A percentile compares a stretch with the other conserved stretches of the same genome.
Evolutionary conservation across 148 eudicot species (phyloP).

Genomic region (Suaeda aralocaspica): DNA sequence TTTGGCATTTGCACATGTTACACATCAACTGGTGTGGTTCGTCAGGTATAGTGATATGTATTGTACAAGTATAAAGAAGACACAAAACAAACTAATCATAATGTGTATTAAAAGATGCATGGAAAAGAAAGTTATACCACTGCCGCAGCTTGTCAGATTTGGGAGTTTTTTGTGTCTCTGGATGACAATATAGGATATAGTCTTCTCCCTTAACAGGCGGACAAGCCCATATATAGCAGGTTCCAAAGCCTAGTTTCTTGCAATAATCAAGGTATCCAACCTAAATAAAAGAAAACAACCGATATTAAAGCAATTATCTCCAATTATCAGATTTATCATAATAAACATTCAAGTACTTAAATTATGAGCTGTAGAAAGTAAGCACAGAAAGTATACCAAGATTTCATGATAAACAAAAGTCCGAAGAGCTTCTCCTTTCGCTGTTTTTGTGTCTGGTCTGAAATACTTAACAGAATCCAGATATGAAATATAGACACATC

Average conservation of each 20-base stretch:
- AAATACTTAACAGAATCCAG: constrained; percentile 94
- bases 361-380: not conserved
- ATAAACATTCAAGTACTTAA: not conserved
- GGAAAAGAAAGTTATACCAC: constrained; percentile 46
- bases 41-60: not conserved
- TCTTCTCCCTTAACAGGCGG: constrained; percentile 81
- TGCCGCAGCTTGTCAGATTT: constrained; percentile 62
- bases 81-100: not conserved
- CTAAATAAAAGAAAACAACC: constrained; percentile 32
- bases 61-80: not conserved
- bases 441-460: constrained; percentile 61
- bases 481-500: constrained; percentile 77
- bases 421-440: constrained; percentile 81
- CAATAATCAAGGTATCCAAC: constrained; percentile 91
- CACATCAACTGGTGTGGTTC: not conserved
- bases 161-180: constrained; percentile 76
- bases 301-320: not conserved
- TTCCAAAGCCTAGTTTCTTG: constrained; percentile 80
- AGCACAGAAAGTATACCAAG: constrained; percentile 41
- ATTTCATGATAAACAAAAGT: constrained; percentile 90
- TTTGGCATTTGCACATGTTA: too few species aligned
- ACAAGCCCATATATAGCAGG: constrained; percentile 94
- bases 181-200: constrained; percentile 84
- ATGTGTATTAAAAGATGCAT: not conserved
- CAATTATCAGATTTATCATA: not conserved